Base-by-base conservation (phyloP, 306 rosid genomes). In the Malus asiatica region DNA sequence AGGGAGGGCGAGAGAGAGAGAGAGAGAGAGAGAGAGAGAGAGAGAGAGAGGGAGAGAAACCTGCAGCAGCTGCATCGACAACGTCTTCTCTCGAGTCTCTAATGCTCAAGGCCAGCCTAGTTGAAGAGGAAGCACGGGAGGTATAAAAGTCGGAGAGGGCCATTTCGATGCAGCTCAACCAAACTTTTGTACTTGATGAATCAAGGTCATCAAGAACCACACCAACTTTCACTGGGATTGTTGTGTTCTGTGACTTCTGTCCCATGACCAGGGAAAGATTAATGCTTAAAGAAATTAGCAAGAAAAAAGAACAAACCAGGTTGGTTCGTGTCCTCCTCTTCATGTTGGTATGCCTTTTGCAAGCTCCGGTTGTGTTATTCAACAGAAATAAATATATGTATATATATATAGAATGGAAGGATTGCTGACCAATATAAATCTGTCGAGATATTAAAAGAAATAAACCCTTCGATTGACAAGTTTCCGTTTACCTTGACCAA, bases 91-190 rank as follows among this genome's bases (percentile, higher is more conserved):
- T 33, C 27, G 82, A 68, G 73, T 77, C 33, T 30, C 71, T 65
- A 30, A 33, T 35, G 55, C 13, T 66, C 68, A 78, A 61, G 29
- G 27, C 19, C 35, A 82, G 33, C 75, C 85, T 74, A 16, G 82
- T 78, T 8, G 35, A 48, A 13, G 53, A 63, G 29, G 57, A 19
- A 18, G 35, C 18, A 6, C 35, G 76, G n/a, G 71, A 62, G 32
- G 38, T 16, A 3, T 82, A 77, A 60, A 77, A 82, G n/a, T 82
- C 85, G 0, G 82, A 77, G 45, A 77, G 58, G 6, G 76, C 85
- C 79, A 73, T 60, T 1, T 82, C 22, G 69, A 82, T 68, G 77
- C 82, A 74, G 35, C 77, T 74, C 71, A 82, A 63, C 68, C 86
- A 77, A 68, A 82, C 18, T 29, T 64, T 74, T 4, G 66, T 76